Conservation (phyloP, 2,329 filamentous ascomycete species). For the Blumeria hordei region DNA sequence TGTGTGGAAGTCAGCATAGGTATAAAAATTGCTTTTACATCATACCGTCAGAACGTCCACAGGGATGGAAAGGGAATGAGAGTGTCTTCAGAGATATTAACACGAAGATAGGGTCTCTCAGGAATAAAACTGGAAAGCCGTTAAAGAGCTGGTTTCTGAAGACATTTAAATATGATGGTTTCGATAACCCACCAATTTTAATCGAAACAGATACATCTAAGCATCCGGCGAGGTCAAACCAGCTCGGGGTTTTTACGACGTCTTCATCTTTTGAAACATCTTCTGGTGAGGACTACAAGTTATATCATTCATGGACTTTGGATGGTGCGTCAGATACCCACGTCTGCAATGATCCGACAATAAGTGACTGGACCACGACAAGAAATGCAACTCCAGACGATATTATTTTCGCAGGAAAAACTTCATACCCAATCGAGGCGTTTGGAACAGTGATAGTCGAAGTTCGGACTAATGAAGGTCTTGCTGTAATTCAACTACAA, state of each 20-base stretch:
- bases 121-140: not conserved
- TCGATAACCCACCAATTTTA: not conserved
- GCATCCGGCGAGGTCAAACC: not conserved
- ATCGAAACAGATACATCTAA: no score
- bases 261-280: not conserved
- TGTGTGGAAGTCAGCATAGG: not conserved
- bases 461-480: not conserved
- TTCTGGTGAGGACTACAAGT: not conserved
- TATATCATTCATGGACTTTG: not conserved
- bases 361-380: not conserved
- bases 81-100: not conserved
- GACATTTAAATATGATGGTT: slow-evolving; percentile 1
- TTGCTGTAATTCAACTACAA: not conserved
- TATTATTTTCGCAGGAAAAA: not conserved
- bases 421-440: not conserved
- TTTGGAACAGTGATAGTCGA: not conserved
- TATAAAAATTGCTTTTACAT: not conserved
- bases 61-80: not conserved
- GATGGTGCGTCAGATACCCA: not conserved
- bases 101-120: not conserved
- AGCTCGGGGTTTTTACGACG: not conserved
- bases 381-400: not conserved
- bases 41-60: not conserved
- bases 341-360: not conserved
- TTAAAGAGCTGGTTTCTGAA: not conserved